Evolutionary conservation across 73 alveolate genomes (phyloP).

Genomic region (Strombidium stylifer): DNA sequence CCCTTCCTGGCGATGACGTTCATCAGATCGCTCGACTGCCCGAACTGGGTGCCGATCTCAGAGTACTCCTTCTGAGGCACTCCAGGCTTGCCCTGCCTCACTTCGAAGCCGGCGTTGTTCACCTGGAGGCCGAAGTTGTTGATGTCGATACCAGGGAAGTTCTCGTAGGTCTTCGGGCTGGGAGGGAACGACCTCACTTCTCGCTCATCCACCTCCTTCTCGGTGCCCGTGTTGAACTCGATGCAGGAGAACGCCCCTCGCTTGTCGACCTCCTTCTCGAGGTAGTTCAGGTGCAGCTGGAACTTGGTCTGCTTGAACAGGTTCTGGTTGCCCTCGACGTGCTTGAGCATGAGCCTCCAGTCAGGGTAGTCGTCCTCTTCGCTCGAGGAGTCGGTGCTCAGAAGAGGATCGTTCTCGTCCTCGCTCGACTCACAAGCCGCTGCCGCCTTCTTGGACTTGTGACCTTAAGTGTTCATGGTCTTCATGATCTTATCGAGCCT

Average conservation of each 20-base stretch:
- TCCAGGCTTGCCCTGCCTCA: constrained; percentile 50
- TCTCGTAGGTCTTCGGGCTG: background rate
- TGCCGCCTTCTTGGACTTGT: background rate
- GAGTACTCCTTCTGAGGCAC: constrained; percentile 18
- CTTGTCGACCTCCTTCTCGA: constrained; percentile 16
- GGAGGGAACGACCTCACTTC: constrained; percentile 4
- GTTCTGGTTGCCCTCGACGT: constrained; percentile 26
- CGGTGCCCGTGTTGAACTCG: too few relatives aligned
- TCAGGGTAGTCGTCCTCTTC: constrained; percentile 7
- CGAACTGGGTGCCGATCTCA: constrained; percentile 42
- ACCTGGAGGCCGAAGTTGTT: background rate
- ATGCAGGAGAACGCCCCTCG: background rate
- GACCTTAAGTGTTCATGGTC: constrained; percentile 1
- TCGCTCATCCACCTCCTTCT: background rate
- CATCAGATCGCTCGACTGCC: constrained; percentile 7
- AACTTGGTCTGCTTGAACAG: constrained; percentile 1
- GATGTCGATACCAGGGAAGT: too few relatives aligned
- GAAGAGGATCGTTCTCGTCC: constrained; percentile 10
- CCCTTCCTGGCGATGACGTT: constrained; percentile 36
- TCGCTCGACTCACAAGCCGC: too few relatives aligned
- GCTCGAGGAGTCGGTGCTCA: background rate
- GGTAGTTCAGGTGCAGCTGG: background rate
- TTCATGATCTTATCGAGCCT: background rate
- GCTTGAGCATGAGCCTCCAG: constrained; percentile 8
- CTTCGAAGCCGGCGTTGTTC: constrained; percentile 50